Conservation (phyloP, 2,329 filamentous ascomycete species). For the Colletotrichum gloeosporioides region DNA sequence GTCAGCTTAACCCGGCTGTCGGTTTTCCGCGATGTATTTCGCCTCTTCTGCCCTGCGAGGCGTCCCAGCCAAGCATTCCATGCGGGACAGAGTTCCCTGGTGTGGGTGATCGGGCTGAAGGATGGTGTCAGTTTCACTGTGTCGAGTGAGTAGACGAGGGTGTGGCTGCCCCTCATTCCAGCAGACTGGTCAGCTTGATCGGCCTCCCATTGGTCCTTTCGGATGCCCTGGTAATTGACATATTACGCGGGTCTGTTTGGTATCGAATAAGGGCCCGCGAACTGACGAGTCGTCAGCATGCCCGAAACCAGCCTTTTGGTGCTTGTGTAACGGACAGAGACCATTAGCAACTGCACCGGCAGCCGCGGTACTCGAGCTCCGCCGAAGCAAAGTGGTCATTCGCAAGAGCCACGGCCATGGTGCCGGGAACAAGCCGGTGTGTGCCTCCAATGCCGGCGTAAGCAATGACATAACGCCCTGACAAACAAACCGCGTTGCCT, state of each 20-base stretch:
- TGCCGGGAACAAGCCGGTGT: not conserved
- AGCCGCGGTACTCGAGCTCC: not conserved
- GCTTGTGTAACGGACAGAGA: slow-evolving; percentile 1
- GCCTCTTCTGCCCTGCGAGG: not conserved
- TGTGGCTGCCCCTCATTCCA: slow-evolving; percentile 1
- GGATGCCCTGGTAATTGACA: not conserved
- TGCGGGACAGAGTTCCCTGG: not conserved
- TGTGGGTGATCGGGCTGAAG: not conserved
- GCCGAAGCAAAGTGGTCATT: not conserved
- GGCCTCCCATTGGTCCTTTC: not conserved
- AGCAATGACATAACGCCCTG: slow-evolving; percentile 4
- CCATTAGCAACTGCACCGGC: not conserved
- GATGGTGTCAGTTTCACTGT: not conserved
- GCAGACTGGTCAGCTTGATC: not conserved
- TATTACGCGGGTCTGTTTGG: not conserved
- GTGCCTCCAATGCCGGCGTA: not conserved
- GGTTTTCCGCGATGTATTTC: not conserved
- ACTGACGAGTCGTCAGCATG: not conserved
- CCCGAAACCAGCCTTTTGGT: not conserved
- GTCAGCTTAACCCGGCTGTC: slow-evolving; percentile 3
- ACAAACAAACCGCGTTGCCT: not conserved
- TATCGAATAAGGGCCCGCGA: not conserved
- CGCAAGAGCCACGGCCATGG: not conserved
- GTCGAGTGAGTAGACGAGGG: not conserved
- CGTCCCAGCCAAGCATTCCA: not conserved